Evolutionary conservation across 306 rosid genomes (phyloP).

Genomic region (Amphicarpaea edgeworthii): DNA sequence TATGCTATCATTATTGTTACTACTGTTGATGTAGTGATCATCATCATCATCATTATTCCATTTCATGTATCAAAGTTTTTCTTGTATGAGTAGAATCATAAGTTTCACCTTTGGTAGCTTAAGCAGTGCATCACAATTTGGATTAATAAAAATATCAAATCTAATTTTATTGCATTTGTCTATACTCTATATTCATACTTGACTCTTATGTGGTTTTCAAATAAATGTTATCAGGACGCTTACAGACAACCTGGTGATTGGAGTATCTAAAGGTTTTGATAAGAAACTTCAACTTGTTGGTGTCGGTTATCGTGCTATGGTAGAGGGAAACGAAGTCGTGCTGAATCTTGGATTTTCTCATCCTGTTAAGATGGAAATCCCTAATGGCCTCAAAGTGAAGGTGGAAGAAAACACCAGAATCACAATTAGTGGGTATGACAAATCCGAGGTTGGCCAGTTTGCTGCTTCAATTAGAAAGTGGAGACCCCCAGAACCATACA

Average conservation of each 20-base stretch:
- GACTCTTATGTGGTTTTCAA: slow-evolving; percentile 40
- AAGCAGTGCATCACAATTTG: slow-evolving; percentile 15
- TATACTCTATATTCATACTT: slow-evolving; percentile 6
- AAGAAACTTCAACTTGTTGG: slow-evolving; percentile 92
- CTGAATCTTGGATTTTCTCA: slow-evolving; percentile 97
- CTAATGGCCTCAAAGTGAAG: slow-evolving; percentile 77
- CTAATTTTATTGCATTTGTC: slow-evolving; percentile 2
- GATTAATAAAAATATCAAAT: slow-evolving; percentile 17
- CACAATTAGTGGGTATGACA: slow-evolving; percentile 84
- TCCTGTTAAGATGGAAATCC: slow-evolving; percentile 89
- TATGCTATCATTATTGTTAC: neutral
- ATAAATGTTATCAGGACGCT: slow-evolving; percentile 72
- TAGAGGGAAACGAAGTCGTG: slow-evolving; percentile 84
- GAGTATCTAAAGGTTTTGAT: slow-evolving; percentile 97
- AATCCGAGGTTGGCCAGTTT: slow-evolving; percentile 87
- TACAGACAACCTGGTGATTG: slow-evolving; percentile 88
- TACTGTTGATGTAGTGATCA: neutral
- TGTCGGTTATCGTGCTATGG: slow-evolving; percentile 91
- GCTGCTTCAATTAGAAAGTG: slow-evolving; percentile 90
- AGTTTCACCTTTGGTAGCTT: slow-evolving; percentile 7
- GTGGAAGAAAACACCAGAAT: slow-evolving; percentile 93
- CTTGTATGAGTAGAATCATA: slow-evolving; percentile 6
- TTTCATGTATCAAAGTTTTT: neutral
- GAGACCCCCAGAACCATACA: slow-evolving; percentile 99
- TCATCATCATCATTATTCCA: neutral